These are phyloP conservation scores for Pachyrhizus erosus DNA, from an alignment of 306 rosid genomes.

Conservation along the genomic window DNA sequence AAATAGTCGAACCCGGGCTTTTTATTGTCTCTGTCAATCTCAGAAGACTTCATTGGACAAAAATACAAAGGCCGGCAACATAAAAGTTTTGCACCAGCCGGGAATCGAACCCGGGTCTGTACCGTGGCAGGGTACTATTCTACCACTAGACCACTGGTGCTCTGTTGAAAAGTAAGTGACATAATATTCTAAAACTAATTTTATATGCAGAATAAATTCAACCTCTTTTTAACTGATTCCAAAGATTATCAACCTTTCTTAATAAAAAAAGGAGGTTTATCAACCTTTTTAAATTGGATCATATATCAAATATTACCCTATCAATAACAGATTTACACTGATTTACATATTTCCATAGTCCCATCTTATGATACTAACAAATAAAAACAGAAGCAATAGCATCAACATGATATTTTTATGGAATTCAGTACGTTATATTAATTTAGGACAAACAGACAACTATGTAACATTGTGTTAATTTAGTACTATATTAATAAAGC, in stretches of 20 bases:
- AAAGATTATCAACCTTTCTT: too few species aligned
- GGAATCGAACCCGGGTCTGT: slow-evolving; percentile 55
- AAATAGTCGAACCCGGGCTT: background rate
- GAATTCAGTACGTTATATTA: background rate
- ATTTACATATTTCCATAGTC: background rate
- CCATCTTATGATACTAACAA: background rate
- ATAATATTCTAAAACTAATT: too few species aligned
- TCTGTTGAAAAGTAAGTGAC: too few species aligned
- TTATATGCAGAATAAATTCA: too few species aligned
- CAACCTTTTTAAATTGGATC: background rate
- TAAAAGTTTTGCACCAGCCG: slow-evolving; percentile 46
- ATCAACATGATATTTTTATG: background rate
- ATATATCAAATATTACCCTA: background rate
- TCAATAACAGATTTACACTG: background rate
- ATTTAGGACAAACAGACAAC: background rate
- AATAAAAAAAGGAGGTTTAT: too few species aligned
- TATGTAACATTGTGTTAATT: background rate
- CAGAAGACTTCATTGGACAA: background rate
- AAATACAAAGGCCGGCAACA: background rate
- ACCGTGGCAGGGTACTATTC: slow-evolving; percentile 55
- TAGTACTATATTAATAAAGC: background rate
- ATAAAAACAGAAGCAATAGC: background rate
- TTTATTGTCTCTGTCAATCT: background rate
- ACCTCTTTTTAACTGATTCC: too few species aligned
- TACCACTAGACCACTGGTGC: slow-evolving; percentile 58